Evolutionary conservation across 2,329 filamentous ascomycete species (phyloP), one percentile per base, ranked within the genome.

Genomic region (Pseudocercospora fijiensis): DNA sequence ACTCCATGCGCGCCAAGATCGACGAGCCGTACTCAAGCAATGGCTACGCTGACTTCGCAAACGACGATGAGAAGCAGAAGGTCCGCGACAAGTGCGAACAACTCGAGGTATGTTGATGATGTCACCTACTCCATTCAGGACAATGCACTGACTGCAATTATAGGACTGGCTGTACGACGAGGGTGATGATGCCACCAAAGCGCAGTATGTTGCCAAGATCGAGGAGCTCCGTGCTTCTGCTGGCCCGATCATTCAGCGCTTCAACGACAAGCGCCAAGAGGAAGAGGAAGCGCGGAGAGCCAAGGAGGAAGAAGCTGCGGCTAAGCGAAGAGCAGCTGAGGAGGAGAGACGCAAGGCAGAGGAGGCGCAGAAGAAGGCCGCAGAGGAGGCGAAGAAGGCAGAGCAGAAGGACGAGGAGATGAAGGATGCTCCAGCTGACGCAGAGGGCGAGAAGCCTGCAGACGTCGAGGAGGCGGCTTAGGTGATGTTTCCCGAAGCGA

Each of bases 131-230:
- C 28, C 24, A 7, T 41, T 20, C 13, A 11, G 18, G 45, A 22
- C 6, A 10, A 26, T 8, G 22, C 10, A 53, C 49, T 27, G 26
- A 53, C 49, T 8, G 13, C 13, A 9, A 26, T 10, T 20, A 2
- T 55, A 98, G 94, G 93, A 99, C 76, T 99, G 95, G 95, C 85
- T 99, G 66, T 98, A 98, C 79, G 94, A 97, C 60, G 95, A 98
- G 61, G 95, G 95, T 65, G 93, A 97, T 68, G 95, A 99, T 78
- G 87, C 92, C 70, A 90, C 90, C 74, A 98, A 98, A 85, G 92
- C 90, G 60, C 86, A 95, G 74, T 99, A 99, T 81, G 82, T 96
- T 66, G 86, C 91, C 80, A 99, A 98, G 87, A 89, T 95, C 79
- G 95, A 98, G 68, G 95, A 99, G 79, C 92, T 99, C 78, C 90